phyloP scores from a whole-genome alignment of 306 rosid species.

The Citrullus mucosospermus region DNA sequence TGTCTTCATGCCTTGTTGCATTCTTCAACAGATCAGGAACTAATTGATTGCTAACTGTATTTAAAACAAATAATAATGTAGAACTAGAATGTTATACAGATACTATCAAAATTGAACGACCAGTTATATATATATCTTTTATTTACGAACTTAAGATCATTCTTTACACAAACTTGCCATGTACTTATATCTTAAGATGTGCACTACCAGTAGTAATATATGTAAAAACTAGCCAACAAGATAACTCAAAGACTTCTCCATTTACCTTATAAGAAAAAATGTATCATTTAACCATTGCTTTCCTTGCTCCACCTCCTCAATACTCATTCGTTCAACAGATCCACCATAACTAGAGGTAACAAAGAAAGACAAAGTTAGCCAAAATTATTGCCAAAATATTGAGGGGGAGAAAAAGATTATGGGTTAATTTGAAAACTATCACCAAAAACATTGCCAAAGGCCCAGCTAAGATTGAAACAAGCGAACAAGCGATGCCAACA shows the following conservation, averaged over 20 bases:
- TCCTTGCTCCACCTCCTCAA: constrained; percentile 61
- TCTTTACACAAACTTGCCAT: background rate
- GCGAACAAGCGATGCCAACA: too few species aligned
- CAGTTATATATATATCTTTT: background rate
- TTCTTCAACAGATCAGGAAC: background rate
- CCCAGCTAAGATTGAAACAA: too few species aligned
- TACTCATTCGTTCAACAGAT: constrained; percentile 46
- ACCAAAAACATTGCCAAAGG: too few species aligned
- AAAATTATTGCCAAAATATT: background rate
- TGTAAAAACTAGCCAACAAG: background rate
- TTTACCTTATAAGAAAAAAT: constrained; percentile 73
- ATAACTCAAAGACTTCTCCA: constrained; percentile 2
- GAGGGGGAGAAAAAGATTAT: background rate
- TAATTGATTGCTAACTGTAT: background rate
- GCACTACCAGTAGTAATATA: background rate
- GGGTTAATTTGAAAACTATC: background rate
- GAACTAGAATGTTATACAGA: background rate
- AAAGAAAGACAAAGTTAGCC: constrained; percentile 13
- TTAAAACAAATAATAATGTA: background rate
- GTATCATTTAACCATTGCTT: constrained; percentile 70
- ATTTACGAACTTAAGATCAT: background rate
- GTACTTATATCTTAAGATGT: background rate
- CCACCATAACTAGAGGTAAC: constrained; percentile 44
- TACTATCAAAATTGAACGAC: background rate
- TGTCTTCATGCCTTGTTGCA: background rate